Percentiles rank a stretch among this genome's conserved stretches.
phyloP scores from a whole-genome alignment of 768 basidiomycete species.

The Glaciozyma antarctica region DNA sequence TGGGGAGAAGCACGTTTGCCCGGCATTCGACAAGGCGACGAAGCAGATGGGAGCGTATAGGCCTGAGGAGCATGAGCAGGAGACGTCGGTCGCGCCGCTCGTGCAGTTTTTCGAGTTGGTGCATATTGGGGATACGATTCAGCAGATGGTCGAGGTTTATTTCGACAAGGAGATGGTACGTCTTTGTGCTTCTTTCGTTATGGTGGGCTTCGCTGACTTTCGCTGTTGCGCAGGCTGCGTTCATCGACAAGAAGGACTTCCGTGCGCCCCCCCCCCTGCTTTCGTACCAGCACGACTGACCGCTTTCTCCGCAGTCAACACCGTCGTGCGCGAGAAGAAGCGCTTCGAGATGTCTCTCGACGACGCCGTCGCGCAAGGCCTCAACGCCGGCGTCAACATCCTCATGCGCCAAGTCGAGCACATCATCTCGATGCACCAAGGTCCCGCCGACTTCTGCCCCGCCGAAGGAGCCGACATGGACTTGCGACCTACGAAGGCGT shows the following conservation, averaged over 20 bases:
- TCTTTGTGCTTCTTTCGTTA: not conserved
- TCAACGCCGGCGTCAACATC: constrained; percentile 78
- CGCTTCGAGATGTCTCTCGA: constrained; percentile 84
- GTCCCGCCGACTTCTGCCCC: constrained; percentile 82
- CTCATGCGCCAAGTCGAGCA: constrained; percentile 59
- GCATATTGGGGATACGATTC: constrained; percentile 93
- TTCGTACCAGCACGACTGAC: constrained; percentile 42
- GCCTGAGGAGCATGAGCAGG: constrained; percentile 65
- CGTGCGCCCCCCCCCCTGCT: too few relatives aligned
- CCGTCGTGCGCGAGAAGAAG: constrained; percentile 92
- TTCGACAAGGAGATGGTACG: constrained; percentile 89
- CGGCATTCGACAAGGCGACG: constrained; percentile 75
- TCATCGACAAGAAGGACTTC: constrained; percentile 66
- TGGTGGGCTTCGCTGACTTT: not conserved
- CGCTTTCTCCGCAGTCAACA: constrained; percentile 57
- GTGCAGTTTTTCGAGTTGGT: constrained; percentile 96
- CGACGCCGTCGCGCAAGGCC: constrained; percentile 81
- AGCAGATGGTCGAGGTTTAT: constrained; percentile 94
- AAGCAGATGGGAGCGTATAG: constrained; percentile 82
- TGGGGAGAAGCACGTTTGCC: constrained; percentile 64
- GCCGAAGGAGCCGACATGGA: constrained; percentile 65
- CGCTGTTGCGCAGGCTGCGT: constrained; percentile 35
- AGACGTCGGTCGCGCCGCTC: constrained; percentile 62
- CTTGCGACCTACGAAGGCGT: constrained; percentile 74
- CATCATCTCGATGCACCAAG: constrained; percentile 71